Percentiles rank a stretch among this genome's conserved stretches.
These are phyloP conservation scores for Bacidia rubella DNA, from an alignment of 495 filamentous ascomycete genomes.

Conservation along the genomic window DNA sequence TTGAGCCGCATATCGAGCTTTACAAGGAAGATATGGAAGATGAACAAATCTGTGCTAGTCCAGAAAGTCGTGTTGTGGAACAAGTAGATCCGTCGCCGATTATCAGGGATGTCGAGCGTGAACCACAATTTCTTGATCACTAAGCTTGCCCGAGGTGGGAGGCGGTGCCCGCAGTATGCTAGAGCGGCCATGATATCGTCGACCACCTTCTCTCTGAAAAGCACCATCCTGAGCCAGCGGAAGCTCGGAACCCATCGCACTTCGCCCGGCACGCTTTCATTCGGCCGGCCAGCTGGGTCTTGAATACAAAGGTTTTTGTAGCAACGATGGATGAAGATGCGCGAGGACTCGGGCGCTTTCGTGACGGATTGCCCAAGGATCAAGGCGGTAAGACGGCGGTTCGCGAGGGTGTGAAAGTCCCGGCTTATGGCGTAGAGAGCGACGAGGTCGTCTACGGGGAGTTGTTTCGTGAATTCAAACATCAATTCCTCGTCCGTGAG, in stretches of 20 bases:
- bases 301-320: constrained; percentile 38
- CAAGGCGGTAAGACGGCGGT: constrained; percentile 27
- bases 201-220: constrained; percentile 32
- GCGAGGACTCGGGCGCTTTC: constrained; percentile 31
- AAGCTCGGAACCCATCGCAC: constrained; percentile 31
- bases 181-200: constrained; percentile 43
- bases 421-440: constrained; percentile 44
- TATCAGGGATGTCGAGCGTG: constrained; percentile 46
- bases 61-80: constrained; percentile 35
- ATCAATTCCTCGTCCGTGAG: constrained; percentile 34
- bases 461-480: constrained; percentile 34
- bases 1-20: constrained; percentile 49
- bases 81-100: constrained; percentile 31
- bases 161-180: constrained; percentile 33
- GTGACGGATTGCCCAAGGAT: constrained; percentile 29
- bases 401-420: constrained; percentile 39
- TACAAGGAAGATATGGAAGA: constrained; percentile 41
- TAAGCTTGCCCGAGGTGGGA: constrained; percentile 29
- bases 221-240: constrained; percentile 40
- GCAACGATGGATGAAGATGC: constrained; percentile 36
- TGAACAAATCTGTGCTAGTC: constrained; percentile 39
- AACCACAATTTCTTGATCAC: constrained; percentile 53
- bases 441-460: constrained; percentile 36
- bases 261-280: constrained; percentile 9
- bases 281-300: constrained; percentile 29